A percentile compares a stretch with the other conserved stretches of the same genome.
phyloP scores from a whole-genome alignment of 1,284 basidiomycete species.

The Microbotryum scabiosae region DNA sequence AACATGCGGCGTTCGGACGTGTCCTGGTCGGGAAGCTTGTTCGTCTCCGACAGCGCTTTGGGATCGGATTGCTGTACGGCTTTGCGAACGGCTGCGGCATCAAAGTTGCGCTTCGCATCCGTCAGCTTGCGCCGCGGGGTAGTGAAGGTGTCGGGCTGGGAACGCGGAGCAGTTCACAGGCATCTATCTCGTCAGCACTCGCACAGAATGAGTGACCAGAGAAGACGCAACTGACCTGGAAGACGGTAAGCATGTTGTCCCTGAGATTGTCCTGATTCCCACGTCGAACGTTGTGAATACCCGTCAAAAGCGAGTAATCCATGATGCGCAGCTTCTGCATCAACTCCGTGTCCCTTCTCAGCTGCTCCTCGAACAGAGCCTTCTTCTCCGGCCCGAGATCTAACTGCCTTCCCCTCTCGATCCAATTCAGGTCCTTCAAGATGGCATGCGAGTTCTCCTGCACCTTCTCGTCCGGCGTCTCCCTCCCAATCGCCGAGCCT shows the following conservation, averaged over 20 bases:
- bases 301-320: constrained; percentile 93
- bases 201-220: background rate
- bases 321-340: constrained; percentile 77
- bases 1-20: constrained; percentile 70
- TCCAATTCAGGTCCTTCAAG: constrained; percentile 95
- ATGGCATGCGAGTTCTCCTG: constrained; percentile 73
- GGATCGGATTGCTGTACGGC: constrained; percentile 77
- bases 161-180: background rate
- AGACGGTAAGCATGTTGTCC: constrained; percentile 80
- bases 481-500: constrained; percentile 80
- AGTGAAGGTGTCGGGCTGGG: constrained; percentile 53
- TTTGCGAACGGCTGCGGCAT: constrained; percentile 68
- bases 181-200: background rate
- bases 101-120: constrained; percentile 44
- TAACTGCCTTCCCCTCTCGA: constrained; percentile 64
- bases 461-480: constrained; percentile 79
- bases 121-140: constrained; percentile 51
- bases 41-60: constrained; percentile 56
- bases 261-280: constrained; percentile 88
- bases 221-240: constrained; percentile 54
- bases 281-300: constrained; percentile 82
- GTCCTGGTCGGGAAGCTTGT: constrained; percentile 59
- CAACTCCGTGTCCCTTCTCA: constrained; percentile 76
- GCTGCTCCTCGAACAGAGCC: constrained; percentile 78
- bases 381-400: constrained; percentile 91